phyloP scores from a whole-genome alignment of 345 rosid species.

The Arabidopsis suecica region DNA sequence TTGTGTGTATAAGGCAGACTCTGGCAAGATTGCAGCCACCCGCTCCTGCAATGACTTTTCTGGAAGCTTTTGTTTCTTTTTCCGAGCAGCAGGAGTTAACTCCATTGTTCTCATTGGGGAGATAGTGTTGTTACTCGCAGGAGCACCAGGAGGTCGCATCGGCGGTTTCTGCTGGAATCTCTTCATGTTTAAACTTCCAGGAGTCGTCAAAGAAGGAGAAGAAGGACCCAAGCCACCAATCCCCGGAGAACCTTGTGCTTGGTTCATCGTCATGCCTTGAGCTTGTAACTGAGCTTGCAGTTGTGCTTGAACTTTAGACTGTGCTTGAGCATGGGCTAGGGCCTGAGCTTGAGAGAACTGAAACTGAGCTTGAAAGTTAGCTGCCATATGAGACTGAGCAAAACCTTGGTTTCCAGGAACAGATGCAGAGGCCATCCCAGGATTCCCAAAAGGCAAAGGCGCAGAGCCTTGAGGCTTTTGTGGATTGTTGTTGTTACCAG shows the following conservation, averaged over 20 bases:
- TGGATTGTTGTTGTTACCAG: constrained; percentile 64
- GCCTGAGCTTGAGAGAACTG: constrained; percentile 79
- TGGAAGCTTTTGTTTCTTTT: constrained; percentile 93
- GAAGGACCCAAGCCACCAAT: constrained; percentile 70
- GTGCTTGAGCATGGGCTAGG: constrained; percentile 63
- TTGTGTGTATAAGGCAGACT: constrained; percentile 95
- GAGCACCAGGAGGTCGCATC: constrained; percentile 74
- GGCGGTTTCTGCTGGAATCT: constrained; percentile 77
- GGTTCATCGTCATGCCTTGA: constrained; percentile 65
- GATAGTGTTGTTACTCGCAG: constrained; percentile 55
- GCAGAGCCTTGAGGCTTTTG: constrained; percentile 67
- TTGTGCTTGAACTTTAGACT: constrained; percentile 71
- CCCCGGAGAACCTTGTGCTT: constrained; percentile 55
- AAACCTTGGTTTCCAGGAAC: constrained; percentile 64
- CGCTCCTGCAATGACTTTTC: constrained; percentile 90
- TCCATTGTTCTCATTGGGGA: constrained; percentile 87
- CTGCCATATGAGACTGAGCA: constrained; percentile 55
- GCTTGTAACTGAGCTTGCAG: constrained; percentile 85
- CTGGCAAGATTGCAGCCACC: constrained; percentile 94
- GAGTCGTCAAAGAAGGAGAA: constrained; percentile 67
- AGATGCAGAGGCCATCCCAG: constrained; percentile 65
- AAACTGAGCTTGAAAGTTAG: constrained; percentile 70
- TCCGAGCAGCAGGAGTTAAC: constrained; percentile 73
- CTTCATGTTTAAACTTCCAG: constrained; percentile 63
- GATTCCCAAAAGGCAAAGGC: constrained; percentile 79